Percentiles rank a stretch among this genome's conserved stretches.
Evolutionary conservation across 2,329 filamentous ascomycete species (phyloP).

Genomic region (Aspergillus fructus): DNA sequence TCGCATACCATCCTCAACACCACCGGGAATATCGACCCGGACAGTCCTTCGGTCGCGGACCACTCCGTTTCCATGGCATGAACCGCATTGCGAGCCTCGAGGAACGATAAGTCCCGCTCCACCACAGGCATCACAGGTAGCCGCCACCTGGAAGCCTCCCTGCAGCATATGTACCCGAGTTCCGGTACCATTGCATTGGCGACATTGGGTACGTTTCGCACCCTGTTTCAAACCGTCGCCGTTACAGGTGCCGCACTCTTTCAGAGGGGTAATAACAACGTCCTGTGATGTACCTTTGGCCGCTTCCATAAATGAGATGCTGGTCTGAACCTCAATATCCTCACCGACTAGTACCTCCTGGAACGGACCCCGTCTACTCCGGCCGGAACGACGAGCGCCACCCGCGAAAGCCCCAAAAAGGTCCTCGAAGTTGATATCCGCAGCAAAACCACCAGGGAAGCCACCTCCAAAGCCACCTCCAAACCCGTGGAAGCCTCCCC

Average conservation of each 20-base stretch:
- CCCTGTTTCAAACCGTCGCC: slow-evolving; percentile 85
- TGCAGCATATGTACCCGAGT: slow-evolving; percentile 84
- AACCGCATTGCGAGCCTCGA: slow-evolving; percentile 74
- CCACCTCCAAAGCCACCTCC: slow-evolving; percentile 58
- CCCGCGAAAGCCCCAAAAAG: slow-evolving; percentile 84
- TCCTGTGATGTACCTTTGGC: slow-evolving; percentile 87
- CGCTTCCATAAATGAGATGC: slow-evolving; percentile 92
- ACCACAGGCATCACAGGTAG: slow-evolving; percentile 78
- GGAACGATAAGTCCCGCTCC: slow-evolving; percentile 77
- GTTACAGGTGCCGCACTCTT: slow-evolving; percentile 76
- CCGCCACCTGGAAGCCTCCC: slow-evolving; percentile 93
- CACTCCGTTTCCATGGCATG: slow-evolving; percentile 80
- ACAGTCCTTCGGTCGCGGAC: slow-evolving; percentile 80
- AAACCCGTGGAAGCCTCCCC: slow-evolving; percentile 62
- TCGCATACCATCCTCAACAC: slow-evolving; percentile 95
- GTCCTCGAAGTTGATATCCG: slow-evolving; percentile 93
- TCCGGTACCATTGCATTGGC: slow-evolving; percentile 80
- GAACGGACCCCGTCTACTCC: slow-evolving; percentile 66
- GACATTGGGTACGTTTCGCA: slow-evolving; percentile 70
- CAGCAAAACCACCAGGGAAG: slow-evolving; percentile 63
- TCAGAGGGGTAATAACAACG: slow-evolving; percentile 80
- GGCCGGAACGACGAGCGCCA: slow-evolving; percentile 52
- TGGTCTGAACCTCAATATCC: slow-evolving; percentile 91
- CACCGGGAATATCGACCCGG: slow-evolving; percentile 86
- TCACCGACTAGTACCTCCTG: slow-evolving; percentile 87